Base-by-base conservation (phyloP, 768 basidiomycete genomes). In the Mycena belliarum region DNA sequence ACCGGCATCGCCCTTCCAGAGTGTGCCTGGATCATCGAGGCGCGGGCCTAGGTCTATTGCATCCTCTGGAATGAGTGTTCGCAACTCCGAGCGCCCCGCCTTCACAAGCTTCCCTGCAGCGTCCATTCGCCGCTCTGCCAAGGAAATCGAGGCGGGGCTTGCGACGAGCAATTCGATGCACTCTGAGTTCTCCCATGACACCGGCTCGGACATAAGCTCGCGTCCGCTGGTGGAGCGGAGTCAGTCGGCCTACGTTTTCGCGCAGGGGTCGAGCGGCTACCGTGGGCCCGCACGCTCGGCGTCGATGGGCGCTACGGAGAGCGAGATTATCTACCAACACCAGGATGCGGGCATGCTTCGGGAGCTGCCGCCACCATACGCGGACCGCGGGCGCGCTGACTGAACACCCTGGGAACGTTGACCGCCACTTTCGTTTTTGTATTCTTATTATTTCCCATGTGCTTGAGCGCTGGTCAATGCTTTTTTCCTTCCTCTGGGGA, bases 351-450 rank as follows among this genome's bases (percentile, higher is more conserved):
- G 72, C 26, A 55, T 68, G 20, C 66, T 75, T 16, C 70, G 70
- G 47, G 74, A 75, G 63, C 64, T 75, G 9, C 75, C 75, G 14
- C 75, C 75, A 24, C 72, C 75, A 2, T 76, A 76, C 47, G 42
- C 60, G 2, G 59, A 60, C 41, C 59, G 54, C 24, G 54, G 44
- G 56, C 53, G 48, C 26, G 44, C 44, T 15, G 6, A 5, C 28
- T 21, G 46, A 47, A 47, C 46, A 14, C 33, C 7, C 18, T 28
- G 29, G 9, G 20, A 47, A 32, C 46, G 46, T 47, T 47, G 46
- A 32, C 46, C 46, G 20, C 50, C 49, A 51, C 49, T 28, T 20
- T 40, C 40, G 38, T 25, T 32, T 32, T 41, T 52, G 50, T 52
- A 52, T 41, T 25, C 35, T 50, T 52, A 50, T 40, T 26, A 38